Evolutionary conservation across 1,284 basidiomycete genomes (phyloP).

Genomic region (Lignosus rhinocerotis): DNA sequence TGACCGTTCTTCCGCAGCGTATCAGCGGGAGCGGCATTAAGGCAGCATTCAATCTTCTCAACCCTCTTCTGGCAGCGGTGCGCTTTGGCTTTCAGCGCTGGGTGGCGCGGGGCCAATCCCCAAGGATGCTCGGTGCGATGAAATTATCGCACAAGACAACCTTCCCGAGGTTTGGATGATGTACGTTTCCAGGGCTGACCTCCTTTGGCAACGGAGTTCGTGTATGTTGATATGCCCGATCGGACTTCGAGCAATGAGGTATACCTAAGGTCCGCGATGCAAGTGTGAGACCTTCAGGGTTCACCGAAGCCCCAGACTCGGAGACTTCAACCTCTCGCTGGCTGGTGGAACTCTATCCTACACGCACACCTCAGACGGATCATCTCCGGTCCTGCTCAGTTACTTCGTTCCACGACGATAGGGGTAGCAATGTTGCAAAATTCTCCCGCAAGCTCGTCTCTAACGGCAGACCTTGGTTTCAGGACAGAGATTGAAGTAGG

Average conservation of each 20-base stretch:
- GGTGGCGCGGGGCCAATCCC: neutral
- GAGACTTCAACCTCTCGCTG: neutral
- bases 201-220: neutral
- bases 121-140: neutral
- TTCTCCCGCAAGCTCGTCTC: neutral
- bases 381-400: neutral
- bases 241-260: neutral
- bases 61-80: no score
- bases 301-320: no score
- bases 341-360: neutral
- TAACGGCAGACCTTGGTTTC: neutral
- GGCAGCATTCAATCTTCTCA: no score
- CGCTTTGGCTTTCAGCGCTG: no score
- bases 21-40: no score
- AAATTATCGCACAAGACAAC: neutral
- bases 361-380: neutral
- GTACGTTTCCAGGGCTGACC: neutral
- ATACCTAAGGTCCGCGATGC: no score
- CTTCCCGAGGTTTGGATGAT: neutral
- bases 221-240: neutral
- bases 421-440: neutral
- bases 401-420: constrained; percentile 17
- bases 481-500: neutral
- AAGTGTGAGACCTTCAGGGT: no score
- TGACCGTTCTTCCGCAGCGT: no score